phyloP scores from a whole-genome alignment of 176 grass and related monocot species.

The Aegilops longissima region DNA sequence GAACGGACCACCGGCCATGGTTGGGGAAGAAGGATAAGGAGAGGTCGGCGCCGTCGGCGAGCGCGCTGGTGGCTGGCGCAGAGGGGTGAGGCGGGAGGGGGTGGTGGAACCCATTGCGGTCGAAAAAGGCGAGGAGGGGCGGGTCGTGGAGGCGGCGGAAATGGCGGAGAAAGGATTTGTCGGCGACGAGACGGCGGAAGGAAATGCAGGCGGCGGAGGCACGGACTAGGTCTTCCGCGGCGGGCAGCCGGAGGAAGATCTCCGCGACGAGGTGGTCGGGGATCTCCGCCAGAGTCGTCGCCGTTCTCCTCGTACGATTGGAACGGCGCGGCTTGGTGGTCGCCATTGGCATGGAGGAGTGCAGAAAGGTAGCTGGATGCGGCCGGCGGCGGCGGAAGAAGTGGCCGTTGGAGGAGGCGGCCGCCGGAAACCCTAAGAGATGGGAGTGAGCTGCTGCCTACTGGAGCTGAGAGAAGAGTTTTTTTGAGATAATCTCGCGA shows the following conservation, averaged over 20 bases:
- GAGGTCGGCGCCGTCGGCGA: too few relatives aligned
- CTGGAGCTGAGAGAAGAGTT: background rate
- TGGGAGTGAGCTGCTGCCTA: background rate
- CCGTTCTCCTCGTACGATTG: background rate
- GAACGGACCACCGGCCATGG: too few relatives aligned
- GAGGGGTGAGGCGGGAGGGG: too few relatives aligned
- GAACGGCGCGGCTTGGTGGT: background rate
- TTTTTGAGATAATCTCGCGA: too few relatives aligned
- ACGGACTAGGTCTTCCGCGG: background rate
- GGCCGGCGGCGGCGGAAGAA: background rate
- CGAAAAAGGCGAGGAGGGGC: too few relatives aligned
- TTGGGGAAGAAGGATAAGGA: too few relatives aligned
- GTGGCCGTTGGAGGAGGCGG: background rate
- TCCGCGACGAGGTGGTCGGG: background rate
- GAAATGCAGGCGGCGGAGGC: background rate
- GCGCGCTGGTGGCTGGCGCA: too few relatives aligned
- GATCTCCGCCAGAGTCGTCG: background rate
- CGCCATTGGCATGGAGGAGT: background rate
- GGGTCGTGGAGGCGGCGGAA: too few relatives aligned
- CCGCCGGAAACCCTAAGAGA: background rate
- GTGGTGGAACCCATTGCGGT: too few relatives aligned
- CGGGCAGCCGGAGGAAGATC: background rate
- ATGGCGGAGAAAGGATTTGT: background rate
- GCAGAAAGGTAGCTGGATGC: background rate
- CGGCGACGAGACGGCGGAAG: background rate